Evolutionary conservation across 2,329 filamentous ascomycete genomes (phyloP).

Genomic region (Penicillium sp.): DNA sequence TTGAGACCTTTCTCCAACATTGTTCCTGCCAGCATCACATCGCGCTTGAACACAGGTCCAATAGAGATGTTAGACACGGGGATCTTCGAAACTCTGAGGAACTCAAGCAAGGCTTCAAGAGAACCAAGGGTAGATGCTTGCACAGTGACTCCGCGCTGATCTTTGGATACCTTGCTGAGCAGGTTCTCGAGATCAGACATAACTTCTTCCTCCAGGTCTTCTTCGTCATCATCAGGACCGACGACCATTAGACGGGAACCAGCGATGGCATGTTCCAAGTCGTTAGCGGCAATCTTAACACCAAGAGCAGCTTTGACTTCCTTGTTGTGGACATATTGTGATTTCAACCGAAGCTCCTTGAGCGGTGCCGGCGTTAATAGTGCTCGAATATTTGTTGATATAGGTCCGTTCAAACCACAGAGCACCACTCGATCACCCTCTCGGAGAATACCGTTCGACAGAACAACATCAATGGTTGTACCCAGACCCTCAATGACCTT

Average conservation of each 20-base stretch:
- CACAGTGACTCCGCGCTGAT: constrained; percentile 90
- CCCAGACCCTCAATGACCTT: constrained; percentile 99
- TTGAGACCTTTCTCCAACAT: constrained; percentile 89
- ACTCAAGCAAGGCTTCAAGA: constrained; percentile 91
- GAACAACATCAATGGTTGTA: constrained; percentile 95
- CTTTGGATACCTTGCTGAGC: constrained; percentile 85
- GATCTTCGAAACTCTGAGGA: constrained; percentile 93
- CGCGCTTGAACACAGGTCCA: constrained; percentile 94
- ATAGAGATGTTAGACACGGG: constrained; percentile 96
- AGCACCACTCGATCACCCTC: constrained; percentile 94
- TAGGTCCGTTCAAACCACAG: constrained; percentile 94
- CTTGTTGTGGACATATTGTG: constrained; percentile 97
- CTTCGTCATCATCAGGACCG: constrained; percentile 91
- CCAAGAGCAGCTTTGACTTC: constrained; percentile 96
- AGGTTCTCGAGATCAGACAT: constrained; percentile 90
- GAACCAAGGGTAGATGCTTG: constrained; percentile 97
- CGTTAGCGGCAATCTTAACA: constrained; percentile 97
- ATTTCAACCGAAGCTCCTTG: constrained; percentile 92
- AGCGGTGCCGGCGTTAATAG: constrained; percentile 88
- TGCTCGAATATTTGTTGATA: constrained; percentile 91
- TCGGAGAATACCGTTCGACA: constrained; percentile 90
- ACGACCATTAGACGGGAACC: constrained; percentile 93
- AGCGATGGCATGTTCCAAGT: constrained; percentile 91
- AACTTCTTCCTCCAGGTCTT: constrained; percentile 93
- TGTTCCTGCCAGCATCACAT: constrained; percentile 87